A percentile compares a stretch with the other conserved stretches of the same genome.
Conservation (phyloP, 495 filamentous ascomycete species). For the Halenospora varia region DNA sequence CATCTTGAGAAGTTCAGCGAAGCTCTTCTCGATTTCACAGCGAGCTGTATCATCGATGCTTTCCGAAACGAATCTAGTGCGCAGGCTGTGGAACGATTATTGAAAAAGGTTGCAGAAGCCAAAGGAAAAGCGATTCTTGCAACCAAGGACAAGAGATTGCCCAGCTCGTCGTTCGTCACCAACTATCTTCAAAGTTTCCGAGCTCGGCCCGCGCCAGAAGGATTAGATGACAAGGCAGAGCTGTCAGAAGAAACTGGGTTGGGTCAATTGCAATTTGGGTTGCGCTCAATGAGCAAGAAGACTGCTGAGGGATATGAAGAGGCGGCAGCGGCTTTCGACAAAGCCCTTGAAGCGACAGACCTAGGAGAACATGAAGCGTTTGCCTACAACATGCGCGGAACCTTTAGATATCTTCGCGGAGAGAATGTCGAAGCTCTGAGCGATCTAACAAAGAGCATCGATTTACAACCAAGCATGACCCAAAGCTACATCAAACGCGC, state of each 20-base stretch:
- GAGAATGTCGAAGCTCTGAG: conserved; percentile 76
- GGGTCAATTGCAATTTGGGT: conserved; percentile 77
- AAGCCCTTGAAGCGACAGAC: conserved; percentile 75
- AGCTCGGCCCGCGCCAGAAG: conserved; percentile 67
- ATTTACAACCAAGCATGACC: conserved; percentile 78
- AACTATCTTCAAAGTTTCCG: conserved; percentile 99
- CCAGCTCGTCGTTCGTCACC: conserved; percentile 91
- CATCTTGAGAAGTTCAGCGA: conserved; percentile 87
- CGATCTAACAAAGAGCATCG: conserved; percentile 87
- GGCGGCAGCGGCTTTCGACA: conserved; percentile 79
- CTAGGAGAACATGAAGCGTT: conserved; percentile 79
- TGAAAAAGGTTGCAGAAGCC: conserved; percentile 95
- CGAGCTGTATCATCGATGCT: conserved; percentile 96
- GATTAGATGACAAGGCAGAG: conserved; percentile 75
- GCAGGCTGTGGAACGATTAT: conserved; percentile 81
- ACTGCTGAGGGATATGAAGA: conserved; percentile 87
- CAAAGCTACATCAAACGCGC: conserved; percentile 99
- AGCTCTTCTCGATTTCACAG: conserved; percentile 94
- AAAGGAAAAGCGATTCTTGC: conserved; percentile 85
- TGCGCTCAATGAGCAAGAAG: conserved; percentile 75
- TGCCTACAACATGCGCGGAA: conserved; percentile 93
- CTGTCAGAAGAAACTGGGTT: conserved; percentile 74
- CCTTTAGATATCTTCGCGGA: conserved; percentile 87
- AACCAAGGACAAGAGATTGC: conserved; percentile 70
- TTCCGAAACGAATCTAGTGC: conserved; percentile 89